phyloP scores from a whole-genome alignment of 345 rosid species.

The Rhizophora mangle region DNA sequence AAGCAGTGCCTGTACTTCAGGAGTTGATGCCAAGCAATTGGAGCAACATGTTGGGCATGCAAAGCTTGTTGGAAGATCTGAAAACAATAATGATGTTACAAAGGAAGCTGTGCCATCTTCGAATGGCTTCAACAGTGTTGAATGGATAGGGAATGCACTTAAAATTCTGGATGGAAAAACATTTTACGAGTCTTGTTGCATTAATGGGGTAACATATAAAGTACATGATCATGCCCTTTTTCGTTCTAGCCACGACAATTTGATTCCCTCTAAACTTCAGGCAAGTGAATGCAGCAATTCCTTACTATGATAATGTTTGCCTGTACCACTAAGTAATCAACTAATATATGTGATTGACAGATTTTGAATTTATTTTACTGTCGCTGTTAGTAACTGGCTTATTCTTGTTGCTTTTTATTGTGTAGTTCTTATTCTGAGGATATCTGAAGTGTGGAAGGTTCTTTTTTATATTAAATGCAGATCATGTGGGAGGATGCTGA shows the following conservation, averaged over 20 bases:
- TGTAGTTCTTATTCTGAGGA: not conserved
- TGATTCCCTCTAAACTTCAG: conserved; percentile 64
- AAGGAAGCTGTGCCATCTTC: conserved; percentile 20
- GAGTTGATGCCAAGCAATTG: conserved; percentile 19
- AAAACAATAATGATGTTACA: conserved; percentile 10
- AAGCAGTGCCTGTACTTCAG: conserved; percentile 17
- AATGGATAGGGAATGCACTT: conserved; percentile 43
- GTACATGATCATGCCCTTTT: conserved; percentile 58
- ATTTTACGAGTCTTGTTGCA: conserved; percentile 47
- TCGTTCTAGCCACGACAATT: conserved; percentile 34
- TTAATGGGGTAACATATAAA: conserved; percentile 50
- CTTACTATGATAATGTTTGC: not conserved
- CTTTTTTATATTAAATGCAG: conserved; percentile 28
- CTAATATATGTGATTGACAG: not conserved
- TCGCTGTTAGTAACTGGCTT: not conserved
- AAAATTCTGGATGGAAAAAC: conserved; percentile 43
- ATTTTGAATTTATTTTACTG: not conserved
- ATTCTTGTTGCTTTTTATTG: not conserved
- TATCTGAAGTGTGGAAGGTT: not conserved
- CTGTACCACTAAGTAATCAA: not conserved
- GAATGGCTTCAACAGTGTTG: conserved; percentile 25
- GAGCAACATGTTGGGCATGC: conserved; percentile 25
- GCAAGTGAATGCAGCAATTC: conserved; percentile 24
- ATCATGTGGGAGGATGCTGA: conserved; percentile 65
- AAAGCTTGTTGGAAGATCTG: conserved; percentile 30